Base-by-base conservation (phyloP, 192 early-diverging fungal genomes). In the Martensiomyces pterosporus region DNA sequence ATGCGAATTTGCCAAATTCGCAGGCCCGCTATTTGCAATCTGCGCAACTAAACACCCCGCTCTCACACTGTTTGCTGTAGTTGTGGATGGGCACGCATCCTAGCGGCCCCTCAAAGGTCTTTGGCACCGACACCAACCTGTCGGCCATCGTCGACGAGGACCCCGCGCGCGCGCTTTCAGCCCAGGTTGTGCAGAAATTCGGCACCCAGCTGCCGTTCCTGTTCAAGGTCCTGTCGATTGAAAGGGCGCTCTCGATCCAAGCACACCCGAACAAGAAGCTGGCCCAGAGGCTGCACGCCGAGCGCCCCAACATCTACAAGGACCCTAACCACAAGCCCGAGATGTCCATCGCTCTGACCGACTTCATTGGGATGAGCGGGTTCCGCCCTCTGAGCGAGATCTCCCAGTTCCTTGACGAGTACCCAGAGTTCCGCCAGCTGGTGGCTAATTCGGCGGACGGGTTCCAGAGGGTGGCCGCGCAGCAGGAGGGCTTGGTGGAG, bases 41-140 rank as follows among this genome's bases (percentile, higher is more conserved):
- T n/a, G n/a, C n/a, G n/a, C n/a, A n/a, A n/a, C n/a, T n/a, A n/a
- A n/a, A n/a, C n/a, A n/a, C n/a, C n/a, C n/a, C n/a, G n/a, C n/a
- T n/a, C n/a, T n/a, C n/a, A n/a, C n/a, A n/a, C 39, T 58, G 7
- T 48, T n/a, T 51, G 27, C 29, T 57, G 83, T 64, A 64, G 89
- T 81, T 99, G 15, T 96, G 93, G 93, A 96, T 98, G 95, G 93
- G 93, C 18, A 98, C 96, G 8, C 96, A 99, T 57, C 86, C 93
- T 3, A 96, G 85, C 64, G 93, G 80, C 2, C 92, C 93, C 2
- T 91, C 89, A 3, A 49, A 45, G 19, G 41, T 84, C 18, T 55
- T 60, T 39, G 68, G 76, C 34, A 75, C 65, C 1, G 50, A 77
- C 23, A 63, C 60, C 3, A 18, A 40, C 24, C 56, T 58, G 16